Evolutionary conservation across 176 grass and related monocot species (phyloP), one percentile per base, ranked within the genome.

Genomic region (Rhynchospora breviuscula): DNA sequence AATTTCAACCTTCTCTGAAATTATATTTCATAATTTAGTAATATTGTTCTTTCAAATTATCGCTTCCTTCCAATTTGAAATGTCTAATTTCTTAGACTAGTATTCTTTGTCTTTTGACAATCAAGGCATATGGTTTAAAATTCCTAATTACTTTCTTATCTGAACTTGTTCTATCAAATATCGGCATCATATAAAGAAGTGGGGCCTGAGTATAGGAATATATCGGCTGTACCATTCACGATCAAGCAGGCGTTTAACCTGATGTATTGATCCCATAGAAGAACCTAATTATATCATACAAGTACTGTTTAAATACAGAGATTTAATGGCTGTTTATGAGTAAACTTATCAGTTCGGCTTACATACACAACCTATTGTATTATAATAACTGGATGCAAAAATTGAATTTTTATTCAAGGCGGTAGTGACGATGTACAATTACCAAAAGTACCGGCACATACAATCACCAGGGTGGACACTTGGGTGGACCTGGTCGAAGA

Each of bases 371-470:
- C 17, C 17, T 43, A 45, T 45, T 77, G 31, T 56, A 22, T 29
- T 56, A 56, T 10, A 33, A 78, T 56, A 47, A 0, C 46, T 59
- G 63, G 33, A 45, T 9, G 47, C 35, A 8, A 40, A 6, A 81
- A 62, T 47, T 10, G 6, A 65, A 47, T 67, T 49, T 49, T 63
- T 44, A 63, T 74, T 82, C 18, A 80, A 92, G 93, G 93, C 88
- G 84, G 85, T 79, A 86, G 84, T 90, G 31, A 87, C 90, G 48
- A 87, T 92, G 74, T 82, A 89, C 88, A 95, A 95, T 85, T 95
- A 85, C 82, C 93, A 95, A 60, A 89, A 95, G 61, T 95, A 90
- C 63, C 88, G 86, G 66, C 93, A 95, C 86, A 95, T 95, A 73
- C 90, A 92, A 88, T 75, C 90, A 4, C 93, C 93, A 13, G 93